phyloP scores from a whole-genome alignment of 768 basidiomycete species.

The Cyclocybe aegerita region DNA sequence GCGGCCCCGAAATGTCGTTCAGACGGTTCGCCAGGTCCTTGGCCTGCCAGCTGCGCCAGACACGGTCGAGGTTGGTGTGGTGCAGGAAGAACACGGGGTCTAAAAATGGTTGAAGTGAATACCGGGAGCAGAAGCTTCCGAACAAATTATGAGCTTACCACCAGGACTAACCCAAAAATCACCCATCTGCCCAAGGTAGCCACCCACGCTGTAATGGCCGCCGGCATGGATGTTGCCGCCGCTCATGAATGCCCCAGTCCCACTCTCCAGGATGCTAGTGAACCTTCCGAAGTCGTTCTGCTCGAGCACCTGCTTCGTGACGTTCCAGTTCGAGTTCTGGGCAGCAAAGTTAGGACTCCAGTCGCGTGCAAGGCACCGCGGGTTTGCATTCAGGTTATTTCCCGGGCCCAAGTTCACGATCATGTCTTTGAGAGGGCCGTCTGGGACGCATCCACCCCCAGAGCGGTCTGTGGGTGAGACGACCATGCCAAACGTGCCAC shows the following conservation, averaged over 20 bases:
- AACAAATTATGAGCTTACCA: background rate
- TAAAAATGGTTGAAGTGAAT: slow-evolving; percentile 6
- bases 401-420: slow-evolving; percentile 12
- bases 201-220: slow-evolving; percentile 4
- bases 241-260: slow-evolving; percentile 1
- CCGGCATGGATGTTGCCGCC: slow-evolving; percentile 3
- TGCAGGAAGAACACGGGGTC: slow-evolving; percentile 42
- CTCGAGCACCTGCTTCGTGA: slow-evolving; percentile 10
- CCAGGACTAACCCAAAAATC: slow-evolving; percentile 8
- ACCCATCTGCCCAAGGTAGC: slow-evolving; percentile 4
- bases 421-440: slow-evolving; percentile 11
- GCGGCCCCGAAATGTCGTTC: slow-evolving; percentile 23
- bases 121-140: background rate
- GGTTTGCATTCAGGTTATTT: slow-evolving; percentile 11
- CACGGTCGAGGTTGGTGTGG: slow-evolving; percentile 37
- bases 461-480: slow-evolving; percentile 5
- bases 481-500: slow-evolving; percentile 2
- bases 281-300: slow-evolving; percentile 19
- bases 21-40: slow-evolving; percentile 12
- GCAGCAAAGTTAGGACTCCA: slow-evolving; percentile 18
- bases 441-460: slow-evolving; percentile 10
- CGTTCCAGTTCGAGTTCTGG: slow-evolving; percentile 12
- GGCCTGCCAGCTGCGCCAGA: slow-evolving; percentile 39
- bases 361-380: slow-evolving; percentile 16
- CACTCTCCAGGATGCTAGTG: slow-evolving; percentile 13